Conservation (phyloP, 306 rosid genomes). For the barrel medic (Medicago truncatula) region MtrunA17r5.0-ANR NC_053048.1:36028501-36029000, state of each 20-base stretch:
- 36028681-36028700: constrained; percentile 86
- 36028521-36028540: constrained; percentile 72
- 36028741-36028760: constrained; percentile 65
- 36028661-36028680: constrained; percentile 94
- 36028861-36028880: constrained; percentile 76
- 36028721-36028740: constrained; percentile 81
- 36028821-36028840: constrained; percentile 69
- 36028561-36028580: constrained; percentile 57
- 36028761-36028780: constrained; percentile 74
- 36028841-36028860: constrained; percentile 59
- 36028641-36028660: constrained; percentile 99
- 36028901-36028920: constrained; percentile 95
- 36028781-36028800: constrained; percentile 73
- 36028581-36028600: constrained; percentile 65
- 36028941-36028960: constrained; percentile 58
- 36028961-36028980: constrained; percentile 69
- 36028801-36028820: constrained; percentile 90
- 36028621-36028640: constrained; percentile 80
- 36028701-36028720: constrained; percentile 75
- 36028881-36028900: constrained; percentile 84
- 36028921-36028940: constrained; percentile 65
- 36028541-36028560: constrained; percentile 56
- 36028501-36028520: constrained; percentile 66
- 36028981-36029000: constrained; percentile 51
- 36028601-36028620: constrained; percentile 89